These are phyloP conservation scores for Penicillium frequentans DNA, from an alignment of 2,329 filamentous ascomycete species.

Conservation along the genomic window DNA sequence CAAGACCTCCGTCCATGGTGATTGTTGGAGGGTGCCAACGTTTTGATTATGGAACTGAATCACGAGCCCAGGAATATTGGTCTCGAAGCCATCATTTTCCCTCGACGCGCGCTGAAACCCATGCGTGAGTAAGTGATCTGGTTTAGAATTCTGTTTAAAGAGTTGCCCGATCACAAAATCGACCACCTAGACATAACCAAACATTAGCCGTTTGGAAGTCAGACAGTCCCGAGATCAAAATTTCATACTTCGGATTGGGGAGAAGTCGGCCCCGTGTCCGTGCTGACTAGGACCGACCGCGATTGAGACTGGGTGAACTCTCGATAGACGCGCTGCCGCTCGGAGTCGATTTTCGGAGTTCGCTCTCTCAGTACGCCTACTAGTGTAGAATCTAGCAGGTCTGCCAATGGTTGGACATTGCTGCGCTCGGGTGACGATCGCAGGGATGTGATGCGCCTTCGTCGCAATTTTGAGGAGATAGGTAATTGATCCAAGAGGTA, in stretches of 20 bases:
- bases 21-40: conserved; percentile 65
- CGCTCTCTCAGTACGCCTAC: conserved; percentile 55
- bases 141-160: conserved; percentile 63
- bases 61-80: conserved; percentile 65
- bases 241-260: conserved; percentile 63
- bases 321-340: conserved; percentile 57
- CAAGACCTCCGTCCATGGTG: conserved; percentile 75
- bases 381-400: conserved; percentile 68
- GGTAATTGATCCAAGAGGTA: conserved; percentile 69
- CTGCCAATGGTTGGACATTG: conserved; percentile 40
- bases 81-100: conserved; percentile 37
- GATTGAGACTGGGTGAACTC: conserved; percentile 63
- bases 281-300: conserved; percentile 33
- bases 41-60: conserved; percentile 67
- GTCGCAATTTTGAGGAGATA: conserved; percentile 58
- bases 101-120: conserved; percentile 62
- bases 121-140: conserved; percentile 78
- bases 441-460: conserved; percentile 45
- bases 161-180: conserved; percentile 76
- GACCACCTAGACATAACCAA: conserved; percentile 57
- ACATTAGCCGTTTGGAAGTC: not conserved
- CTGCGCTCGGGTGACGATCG: conserved; percentile 1
- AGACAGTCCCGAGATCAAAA: conserved; percentile 1
- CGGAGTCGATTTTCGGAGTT: conserved; percentile 28
- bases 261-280: conserved; percentile 44